These are phyloP conservation scores for Wickerhamomyces canadensis DNA, from an alignment of 805 yeast genomes.

Conservation along the genomic window DNA sequence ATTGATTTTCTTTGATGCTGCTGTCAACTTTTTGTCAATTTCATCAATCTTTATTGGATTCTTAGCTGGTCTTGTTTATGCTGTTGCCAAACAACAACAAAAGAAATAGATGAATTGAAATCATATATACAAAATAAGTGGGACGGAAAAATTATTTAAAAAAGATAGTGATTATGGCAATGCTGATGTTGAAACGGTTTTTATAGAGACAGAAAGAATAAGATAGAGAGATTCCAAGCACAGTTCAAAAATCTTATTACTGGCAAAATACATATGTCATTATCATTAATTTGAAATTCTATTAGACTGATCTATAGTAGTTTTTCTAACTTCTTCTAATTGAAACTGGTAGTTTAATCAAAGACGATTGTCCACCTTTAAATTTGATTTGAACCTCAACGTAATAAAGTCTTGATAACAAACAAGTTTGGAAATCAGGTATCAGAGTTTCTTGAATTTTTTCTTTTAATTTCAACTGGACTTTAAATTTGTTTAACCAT, in stretches of 20 bases:
- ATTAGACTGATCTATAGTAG: too few species aligned
- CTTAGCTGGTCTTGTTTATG: constrained; percentile 91
- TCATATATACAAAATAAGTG: too few species aligned
- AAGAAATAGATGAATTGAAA: constrained; percentile 18
- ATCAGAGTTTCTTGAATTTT: constrained; percentile 44
- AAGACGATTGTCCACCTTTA: constrained; percentile 24
- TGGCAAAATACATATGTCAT: too few species aligned
- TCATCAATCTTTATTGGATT: constrained; percentile 91
- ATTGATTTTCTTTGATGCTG: constrained; percentile 89
- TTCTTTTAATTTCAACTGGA: constrained; percentile 38
- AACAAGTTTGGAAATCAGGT: constrained; percentile 63
- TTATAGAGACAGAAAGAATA: too few species aligned
- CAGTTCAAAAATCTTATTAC: too few species aligned
- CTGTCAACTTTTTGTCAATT: constrained; percentile 87
- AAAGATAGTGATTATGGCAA: too few species aligned
- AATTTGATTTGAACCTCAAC: constrained; percentile 43
- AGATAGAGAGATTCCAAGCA: too few species aligned
- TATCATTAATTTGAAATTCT: too few species aligned
- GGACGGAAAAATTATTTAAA: too few species aligned
- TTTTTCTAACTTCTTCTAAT: too few species aligned
- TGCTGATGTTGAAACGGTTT: too few species aligned
- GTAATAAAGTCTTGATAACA: constrained; percentile 53
- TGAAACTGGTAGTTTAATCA: constrained; percentile 33
- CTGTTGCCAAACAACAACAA: constrained; percentile 93
- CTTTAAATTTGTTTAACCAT: constrained; percentile 21